Evolutionary conservation across 768 basidiomycete species (phyloP), one percentile per base, ranked within the genome.

Genomic region (Collybiopsis confluens): DNA sequence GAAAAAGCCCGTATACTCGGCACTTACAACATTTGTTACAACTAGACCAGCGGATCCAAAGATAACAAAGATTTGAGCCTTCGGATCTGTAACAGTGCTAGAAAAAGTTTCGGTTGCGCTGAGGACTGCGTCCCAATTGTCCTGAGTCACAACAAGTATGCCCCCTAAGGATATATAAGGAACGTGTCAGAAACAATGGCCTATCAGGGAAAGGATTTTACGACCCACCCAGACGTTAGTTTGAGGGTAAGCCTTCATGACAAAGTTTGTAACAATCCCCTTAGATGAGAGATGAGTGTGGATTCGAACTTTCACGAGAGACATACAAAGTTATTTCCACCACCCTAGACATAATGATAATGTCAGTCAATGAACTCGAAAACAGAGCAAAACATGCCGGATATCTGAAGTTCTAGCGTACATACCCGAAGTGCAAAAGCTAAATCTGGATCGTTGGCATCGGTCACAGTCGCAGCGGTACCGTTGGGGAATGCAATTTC

Each of bases 231-330:
- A 86, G 51, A 86, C 77, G 63, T 76, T 62, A 0, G 68, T 66
- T 65, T 85, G 82, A 2, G 83, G 76, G 59, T 72, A 73, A 0
- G 79, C 70, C 56, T 75, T 76, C 26, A 86, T 49, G 0, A 76
- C 79, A 57, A 86, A 80, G 36, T 65, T 72, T 0, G 83, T 85
- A 1, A 86, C 80, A 30, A 86, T 78, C 1, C 85, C 85, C 74
- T 76, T 36, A 13, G 35, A 40, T 3, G n/a, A 11, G 3, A 45
- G 27, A 36, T 27, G 40, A 10, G 36, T 16, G 33, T 40, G n/a
- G 30, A 18, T 13, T 27, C 38, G 35, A 54, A 5, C 49, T 16
- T 52, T 62, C 4, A 55, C 7, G 9, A 6, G 7, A 1, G 3
- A 50, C 64, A 13, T 38, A 75, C 75, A 54, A 83, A 85, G 56